These are phyloP conservation scores for Penicillium verrucosum DNA, from an alignment of 2,329 filamentous ascomycete species.

Conservation along the genomic window DNA sequence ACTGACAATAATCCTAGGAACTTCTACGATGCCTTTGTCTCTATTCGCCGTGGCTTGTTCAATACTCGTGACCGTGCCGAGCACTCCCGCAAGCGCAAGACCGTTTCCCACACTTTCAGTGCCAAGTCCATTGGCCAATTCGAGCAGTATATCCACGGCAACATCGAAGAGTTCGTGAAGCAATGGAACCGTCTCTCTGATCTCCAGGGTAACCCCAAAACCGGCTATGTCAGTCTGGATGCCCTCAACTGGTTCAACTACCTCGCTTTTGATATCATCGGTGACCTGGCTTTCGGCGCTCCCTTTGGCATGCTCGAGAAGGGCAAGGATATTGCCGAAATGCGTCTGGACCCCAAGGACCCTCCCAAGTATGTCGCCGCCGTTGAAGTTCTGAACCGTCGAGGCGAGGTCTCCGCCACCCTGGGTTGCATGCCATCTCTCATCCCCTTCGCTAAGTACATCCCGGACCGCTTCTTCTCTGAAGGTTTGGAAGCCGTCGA, in stretches of 20 bases:
- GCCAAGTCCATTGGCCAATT: slow-evolving; percentile 78
- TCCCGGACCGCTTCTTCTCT: slow-evolving; percentile 79
- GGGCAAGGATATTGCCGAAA: slow-evolving; percentile 73
- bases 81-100: slow-evolving; percentile 85
- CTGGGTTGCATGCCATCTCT: slow-evolving; percentile 71
- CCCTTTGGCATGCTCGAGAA: slow-evolving; percentile 80
- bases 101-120: slow-evolving; percentile 81
- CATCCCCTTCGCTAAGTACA: slow-evolving; percentile 74
- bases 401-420: slow-evolving; percentile 80
- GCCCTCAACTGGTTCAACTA: slow-evolving; percentile 79
- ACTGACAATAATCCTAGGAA: slow-evolving; percentile 50
- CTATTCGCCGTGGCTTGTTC: slow-evolving; percentile 80
- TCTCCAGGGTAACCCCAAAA: slow-evolving; percentile 46
- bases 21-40: slow-evolving; percentile 90
- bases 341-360: slow-evolving; percentile 59
- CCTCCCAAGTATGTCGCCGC: slow-evolving; percentile 69
- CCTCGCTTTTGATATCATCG: slow-evolving; percentile 59
- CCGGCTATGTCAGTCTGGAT: slow-evolving; percentile 63
- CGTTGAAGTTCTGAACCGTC: slow-evolving; percentile 82
- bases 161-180: slow-evolving; percentile 68
- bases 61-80: slow-evolving; percentile 80
- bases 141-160: slow-evolving; percentile 82
- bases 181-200: slow-evolving; percentile 67
- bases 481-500: slow-evolving; percentile 71
- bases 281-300: slow-evolving; percentile 65